Conservation (phyloP, 1,139 yeast genomes). For the Groenewaldozyma auringiensis region DNA sequence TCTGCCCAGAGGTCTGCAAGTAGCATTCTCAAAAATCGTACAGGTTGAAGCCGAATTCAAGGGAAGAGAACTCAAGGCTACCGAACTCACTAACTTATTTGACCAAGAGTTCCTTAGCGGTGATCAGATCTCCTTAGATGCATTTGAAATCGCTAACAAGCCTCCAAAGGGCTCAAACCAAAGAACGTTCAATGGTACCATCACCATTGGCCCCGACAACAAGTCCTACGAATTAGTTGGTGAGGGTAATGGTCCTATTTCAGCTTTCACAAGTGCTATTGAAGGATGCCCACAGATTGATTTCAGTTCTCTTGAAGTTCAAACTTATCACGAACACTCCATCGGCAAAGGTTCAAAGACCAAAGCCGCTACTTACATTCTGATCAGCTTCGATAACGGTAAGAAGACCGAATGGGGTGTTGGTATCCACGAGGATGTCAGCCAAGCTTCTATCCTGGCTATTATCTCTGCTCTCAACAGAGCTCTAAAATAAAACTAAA, state of each 20-base stretch:
- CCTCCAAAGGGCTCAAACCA: slow-evolving; percentile 5
- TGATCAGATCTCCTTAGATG: slow-evolving; percentile 33
- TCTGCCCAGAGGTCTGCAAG: slow-evolving; percentile 86
- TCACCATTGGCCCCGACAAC: slow-evolving; percentile 38
- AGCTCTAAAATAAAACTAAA: not conserved
- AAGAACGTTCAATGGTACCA: slow-evolving; percentile 5
- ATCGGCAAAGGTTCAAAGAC: slow-evolving; percentile 80
- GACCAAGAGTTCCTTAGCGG: slow-evolving; percentile 57
- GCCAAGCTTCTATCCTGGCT: slow-evolving; percentile 80
- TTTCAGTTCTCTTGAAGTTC: slow-evolving; percentile 51
- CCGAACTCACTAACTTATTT: slow-evolving; percentile 71
- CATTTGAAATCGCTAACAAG: slow-evolving; percentile 24
- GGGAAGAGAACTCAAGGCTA: slow-evolving; percentile 76
- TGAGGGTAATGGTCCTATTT: slow-evolving; percentile 90
- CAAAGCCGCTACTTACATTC: slow-evolving; percentile 86
- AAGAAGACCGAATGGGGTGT: slow-evolving; percentile 79
- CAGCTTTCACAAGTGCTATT: slow-evolving; percentile 79
- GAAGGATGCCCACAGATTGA: slow-evolving; percentile 45
- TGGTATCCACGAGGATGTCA: slow-evolving; percentile 88
- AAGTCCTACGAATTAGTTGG: slow-evolving; percentile 46
- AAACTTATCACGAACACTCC: slow-evolving; percentile 85
- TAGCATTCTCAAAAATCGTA: slow-evolving; percentile 77
- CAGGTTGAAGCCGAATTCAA: slow-evolving; percentile 72
- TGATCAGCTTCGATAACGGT: slow-evolving; percentile 34
- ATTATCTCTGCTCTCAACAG: slow-evolving; percentile 64